Base-by-base conservation (phyloP, 176 grass and related monocot genomes). In the Leersia perrieri region DNA sequence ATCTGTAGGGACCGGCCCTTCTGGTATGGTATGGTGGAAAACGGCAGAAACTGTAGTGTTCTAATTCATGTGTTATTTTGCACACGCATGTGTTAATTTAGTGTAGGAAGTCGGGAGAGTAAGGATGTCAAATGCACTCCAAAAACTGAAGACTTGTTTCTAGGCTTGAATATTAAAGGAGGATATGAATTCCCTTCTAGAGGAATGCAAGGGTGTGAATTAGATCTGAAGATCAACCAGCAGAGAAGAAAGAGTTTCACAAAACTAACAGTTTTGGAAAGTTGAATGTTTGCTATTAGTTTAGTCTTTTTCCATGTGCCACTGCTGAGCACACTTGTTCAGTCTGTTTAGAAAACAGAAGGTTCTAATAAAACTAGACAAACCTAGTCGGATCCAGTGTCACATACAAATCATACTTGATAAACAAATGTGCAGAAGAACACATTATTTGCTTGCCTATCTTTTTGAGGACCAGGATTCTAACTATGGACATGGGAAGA, bases 131-230 rank as follows among this genome's bases (percentile, higher is more conserved):
- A 76, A 68, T 66, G 76, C 44, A 40, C 49, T 29, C 70, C 72
- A 28, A 90, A 82, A 82, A 84, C 74, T 29, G 86, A 83, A 80
- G 89, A 63, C 18, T 74, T 58, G 0, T 68, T 74, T 74, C 63
- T 98, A 79, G 90, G 95, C 82, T 91, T 99, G 87, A 99, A 95
- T 79, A 89, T 88, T n/a, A 90, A 85, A 88, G 92, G 96, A 83
- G 87, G 83, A 61, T 88, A 87, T 76, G 90, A 93, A 26, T 10
- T 81, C 15, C 86, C 92, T 75, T 88, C 78, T 36, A 88, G 81
- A 85, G 87, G 78, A 63, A 75, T 70, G 70, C 82, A 88, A 73
- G 45, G 76, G 6, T 82, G 82, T 27, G 83, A 94, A 14, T 82
- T 70, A 25, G 76, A 91, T 74, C 64, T 93, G 66, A 91, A 90